These are phyloP conservation scores for Fomitopsis schrenkii DNA, from an alignment of 1,284 basidiomycete genomes.

Conservation along the genomic window DNA sequence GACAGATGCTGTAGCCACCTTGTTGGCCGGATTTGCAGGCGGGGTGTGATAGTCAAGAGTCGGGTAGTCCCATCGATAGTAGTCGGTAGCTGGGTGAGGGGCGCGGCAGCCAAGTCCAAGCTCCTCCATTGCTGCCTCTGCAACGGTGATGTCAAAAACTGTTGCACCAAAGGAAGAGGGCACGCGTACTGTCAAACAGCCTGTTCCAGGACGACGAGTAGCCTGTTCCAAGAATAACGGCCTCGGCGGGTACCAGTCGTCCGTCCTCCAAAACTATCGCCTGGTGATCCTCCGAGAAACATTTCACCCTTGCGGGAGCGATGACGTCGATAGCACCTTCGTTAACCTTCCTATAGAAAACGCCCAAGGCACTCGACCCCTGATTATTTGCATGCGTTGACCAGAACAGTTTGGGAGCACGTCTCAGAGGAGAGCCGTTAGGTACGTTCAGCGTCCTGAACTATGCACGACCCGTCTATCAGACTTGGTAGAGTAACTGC, in stretches of 20 bases:
- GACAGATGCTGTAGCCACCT: slow-evolving; percentile 23
- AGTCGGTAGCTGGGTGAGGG: not conserved
- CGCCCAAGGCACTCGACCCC: not conserved
- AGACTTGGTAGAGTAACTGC: not conserved
- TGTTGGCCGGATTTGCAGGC: not conserved
- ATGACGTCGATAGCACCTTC: slow-evolving; percentile 30
- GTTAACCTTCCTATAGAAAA: slow-evolving; percentile 25
- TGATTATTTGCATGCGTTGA: slow-evolving; percentile 15
- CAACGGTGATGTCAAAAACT: not conserved
- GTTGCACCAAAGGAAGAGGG: not conserved
- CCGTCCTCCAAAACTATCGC: not conserved
- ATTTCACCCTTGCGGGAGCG: not conserved
- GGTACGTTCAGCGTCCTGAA: not conserved
- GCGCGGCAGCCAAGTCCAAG: not conserved
- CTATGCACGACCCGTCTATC: not conserved
- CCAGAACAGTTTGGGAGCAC: slow-evolving; percentile 37
- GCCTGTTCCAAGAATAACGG: slow-evolving; percentile 2
- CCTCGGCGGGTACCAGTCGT: not conserved
- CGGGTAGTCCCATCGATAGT: slow-evolving; percentile 1
- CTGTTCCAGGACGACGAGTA: slow-evolving; percentile 5
- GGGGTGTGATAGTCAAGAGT: not conserved
- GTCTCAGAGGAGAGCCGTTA: not conserved
- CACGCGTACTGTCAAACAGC: not conserved
- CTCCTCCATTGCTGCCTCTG: not conserved
- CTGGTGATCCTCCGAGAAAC: not conserved